phyloP scores from a whole-genome alignment of 2,329 filamentous ascomycete genomes.

The Exophiala oligosperma region DNA sequence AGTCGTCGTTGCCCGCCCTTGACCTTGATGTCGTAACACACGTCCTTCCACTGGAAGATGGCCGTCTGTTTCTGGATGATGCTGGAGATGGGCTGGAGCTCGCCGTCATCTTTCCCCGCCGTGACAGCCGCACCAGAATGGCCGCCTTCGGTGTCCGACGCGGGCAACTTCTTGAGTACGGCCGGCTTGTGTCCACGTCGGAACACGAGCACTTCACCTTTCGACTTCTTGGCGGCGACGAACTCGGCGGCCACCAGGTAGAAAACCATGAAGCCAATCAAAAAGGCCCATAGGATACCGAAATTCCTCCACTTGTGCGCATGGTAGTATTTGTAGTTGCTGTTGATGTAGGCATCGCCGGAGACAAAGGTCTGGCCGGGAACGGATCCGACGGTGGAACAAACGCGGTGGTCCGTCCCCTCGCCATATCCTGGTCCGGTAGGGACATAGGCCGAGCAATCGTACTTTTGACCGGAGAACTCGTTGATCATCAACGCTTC shows the following conservation, averaged over 20 bases:
- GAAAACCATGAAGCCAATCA: constrained; percentile 56
- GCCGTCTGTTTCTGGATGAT: constrained; percentile 67
- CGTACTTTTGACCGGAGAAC: constrained; percentile 59
- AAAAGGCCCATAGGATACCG: constrained; percentile 65
- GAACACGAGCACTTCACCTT: constrained; percentile 38
- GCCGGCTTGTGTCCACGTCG: constrained; percentile 29
- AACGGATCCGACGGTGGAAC: constrained; percentile 61
- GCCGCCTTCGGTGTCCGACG: constrained; percentile 32
- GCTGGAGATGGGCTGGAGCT: constrained; percentile 30
- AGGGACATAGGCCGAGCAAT: constrained; percentile 53
- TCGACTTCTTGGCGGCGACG: constrained; percentile 38
- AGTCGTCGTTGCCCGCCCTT: constrained; percentile 74
- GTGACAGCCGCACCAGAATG: constrained; percentile 28
- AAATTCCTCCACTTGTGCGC: constrained; percentile 67
- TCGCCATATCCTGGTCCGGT: constrained; percentile 59
- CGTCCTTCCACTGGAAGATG: constrained; percentile 82
- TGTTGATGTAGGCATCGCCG: constrained; percentile 60
- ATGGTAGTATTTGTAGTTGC: constrained; percentile 58
- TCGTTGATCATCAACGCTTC: constrained; percentile 60
- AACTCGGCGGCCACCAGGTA: constrained; percentile 32
- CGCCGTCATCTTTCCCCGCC: constrained; percentile 32
- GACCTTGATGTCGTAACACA: constrained; percentile 81
- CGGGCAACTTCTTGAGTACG: constrained; percentile 10
- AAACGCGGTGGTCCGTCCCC: constrained; percentile 64
- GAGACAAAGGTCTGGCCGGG: constrained; percentile 54